Evolutionary conservation across 164 flowering plant species (phyloP).

Genomic region (Brasenia schreberi): DNA sequence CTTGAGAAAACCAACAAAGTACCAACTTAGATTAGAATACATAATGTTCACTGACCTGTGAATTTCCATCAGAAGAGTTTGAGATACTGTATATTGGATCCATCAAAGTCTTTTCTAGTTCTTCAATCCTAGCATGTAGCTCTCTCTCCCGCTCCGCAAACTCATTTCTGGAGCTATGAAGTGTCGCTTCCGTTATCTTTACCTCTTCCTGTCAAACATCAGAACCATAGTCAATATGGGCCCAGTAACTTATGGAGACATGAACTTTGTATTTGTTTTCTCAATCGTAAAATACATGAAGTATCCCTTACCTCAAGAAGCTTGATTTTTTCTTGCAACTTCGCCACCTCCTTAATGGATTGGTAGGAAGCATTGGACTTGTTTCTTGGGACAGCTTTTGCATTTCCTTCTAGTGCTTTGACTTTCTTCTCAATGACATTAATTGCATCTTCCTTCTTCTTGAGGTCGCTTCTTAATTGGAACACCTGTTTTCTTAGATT

Average conservation of each 20-base stretch:
- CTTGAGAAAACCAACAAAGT: no score
- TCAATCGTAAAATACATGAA: no score
- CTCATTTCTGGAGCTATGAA: constrained; percentile 35
- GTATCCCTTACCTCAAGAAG: constrained; percentile 47
- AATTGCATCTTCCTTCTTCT: constrained; percentile 49
- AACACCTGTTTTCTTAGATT: constrained; percentile 43
- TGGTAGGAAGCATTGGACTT: constrained; percentile 19
- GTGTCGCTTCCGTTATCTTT: constrained; percentile 48
- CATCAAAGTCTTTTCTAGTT: constrained; percentile 36
- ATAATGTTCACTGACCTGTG: neutral
- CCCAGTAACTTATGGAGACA: no score
- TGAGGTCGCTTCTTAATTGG: constrained; percentile 37
- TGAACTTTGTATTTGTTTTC: no score
- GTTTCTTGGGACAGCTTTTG: constrained; percentile 20
- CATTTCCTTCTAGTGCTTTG: constrained; percentile 25
- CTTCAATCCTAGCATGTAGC: constrained; percentile 40
- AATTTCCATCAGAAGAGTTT: constrained; percentile 11
- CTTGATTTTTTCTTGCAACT: constrained; percentile 51
- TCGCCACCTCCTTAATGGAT: constrained; percentile 38
- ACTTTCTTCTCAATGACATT: constrained; percentile 43
- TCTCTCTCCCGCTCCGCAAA: constrained; percentile 70
- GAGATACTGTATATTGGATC: constrained; percentile 25
- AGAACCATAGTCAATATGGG: neutral
- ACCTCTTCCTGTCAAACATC: constrained; percentile 36
- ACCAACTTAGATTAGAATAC: no score